phyloP scores from a whole-genome alignment of 2,329 filamentous ascomycete genomes.

The Pyrenochaeta sp. region DNA sequence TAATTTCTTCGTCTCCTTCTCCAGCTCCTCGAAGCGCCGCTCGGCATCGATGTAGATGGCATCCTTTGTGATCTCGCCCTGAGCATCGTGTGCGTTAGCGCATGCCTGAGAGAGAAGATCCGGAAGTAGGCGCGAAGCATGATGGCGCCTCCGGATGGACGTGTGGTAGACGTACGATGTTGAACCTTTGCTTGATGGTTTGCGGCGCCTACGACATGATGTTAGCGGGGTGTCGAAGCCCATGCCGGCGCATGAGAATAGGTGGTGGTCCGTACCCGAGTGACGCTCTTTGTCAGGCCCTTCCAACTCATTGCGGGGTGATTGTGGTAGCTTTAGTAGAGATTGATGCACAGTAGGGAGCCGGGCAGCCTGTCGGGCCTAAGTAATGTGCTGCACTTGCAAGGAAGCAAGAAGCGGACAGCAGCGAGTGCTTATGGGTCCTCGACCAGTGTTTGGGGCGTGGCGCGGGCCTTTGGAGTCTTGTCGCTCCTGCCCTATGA shows the following conservation, averaged over 20 bases:
- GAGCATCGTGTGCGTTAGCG: conserved; percentile 29
- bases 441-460: conserved; percentile 1
- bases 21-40: conserved; percentile 90
- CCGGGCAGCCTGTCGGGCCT: neutral
- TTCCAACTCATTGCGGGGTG: conserved; percentile 84
- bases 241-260: conserved; percentile 11
- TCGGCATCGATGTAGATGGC: conserved; percentile 94
- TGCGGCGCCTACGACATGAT: conserved; percentile 74
- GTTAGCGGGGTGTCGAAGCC: conserved; percentile 34
- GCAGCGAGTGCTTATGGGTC: conserved; percentile 12
- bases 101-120: conserved; percentile 12
- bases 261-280: conserved; percentile 68
- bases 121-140: conserved; percentile 30
- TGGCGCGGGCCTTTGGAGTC: conserved; percentile 11
- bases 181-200: conserved; percentile 89
- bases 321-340: conserved; percentile 6
- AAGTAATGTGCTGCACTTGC: neutral
- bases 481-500: conserved; percentile 34
- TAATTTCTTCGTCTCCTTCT: conserved; percentile 94
- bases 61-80: conserved; percentile 93
- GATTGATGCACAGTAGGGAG: conserved; percentile 14
- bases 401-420: conserved; percentile 15
- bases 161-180: conserved; percentile 64
- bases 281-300: conserved; percentile 89
- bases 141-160: neutral